Evolutionary conservation across 768 basidiomycete species (phyloP).

Genomic region (Dioszegia hungarica): DNA sequence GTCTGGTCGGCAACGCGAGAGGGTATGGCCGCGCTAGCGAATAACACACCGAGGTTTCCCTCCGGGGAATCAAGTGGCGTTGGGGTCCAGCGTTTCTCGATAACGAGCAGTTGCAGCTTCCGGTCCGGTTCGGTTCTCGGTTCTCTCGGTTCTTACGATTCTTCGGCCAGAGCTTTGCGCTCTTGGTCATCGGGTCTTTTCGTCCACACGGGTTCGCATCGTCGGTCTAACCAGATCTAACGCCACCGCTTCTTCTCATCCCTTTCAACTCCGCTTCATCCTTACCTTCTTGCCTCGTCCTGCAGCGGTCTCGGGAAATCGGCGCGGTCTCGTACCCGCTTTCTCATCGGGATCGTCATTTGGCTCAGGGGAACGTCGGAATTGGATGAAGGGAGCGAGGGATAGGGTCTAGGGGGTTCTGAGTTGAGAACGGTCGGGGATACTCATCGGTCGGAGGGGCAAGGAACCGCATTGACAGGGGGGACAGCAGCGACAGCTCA

Average conservation of each 20-base stretch:
- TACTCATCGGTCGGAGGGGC: not conserved
- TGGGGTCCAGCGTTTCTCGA: slow-evolving; percentile 11
- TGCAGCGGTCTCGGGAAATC: not conserved
- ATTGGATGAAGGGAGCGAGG: not conserved
- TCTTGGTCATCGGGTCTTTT: not conserved
- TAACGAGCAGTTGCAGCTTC: slow-evolving; percentile 9
- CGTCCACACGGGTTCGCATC: not conserved
- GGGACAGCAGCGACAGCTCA: not conserved
- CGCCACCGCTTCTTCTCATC: not conserved
- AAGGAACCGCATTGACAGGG: not conserved
- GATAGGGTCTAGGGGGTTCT: no score
- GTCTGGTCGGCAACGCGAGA: slow-evolving; percentile 8
- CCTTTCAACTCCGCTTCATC: not conserved
- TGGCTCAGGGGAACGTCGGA: not conserved
- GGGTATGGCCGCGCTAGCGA: slow-evolving; percentile 4
- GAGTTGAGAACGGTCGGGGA: not conserved
- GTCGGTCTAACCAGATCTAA: not conserved
- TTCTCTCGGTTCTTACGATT: not conserved
- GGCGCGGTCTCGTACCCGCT: not conserved
- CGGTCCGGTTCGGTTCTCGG: not conserved
- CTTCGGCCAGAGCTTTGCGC: not conserved
- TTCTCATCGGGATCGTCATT: not conserved
- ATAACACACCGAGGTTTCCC: slow-evolving; percentile 6
- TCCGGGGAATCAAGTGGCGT: slow-evolving; percentile 12
- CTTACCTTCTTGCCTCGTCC: not conserved